These are phyloP conservation scores for Paracamarosporium sp. DNA, from an alignment of 2,329 filamentous ascomycete genomes.

Conservation along the genomic window DNA sequence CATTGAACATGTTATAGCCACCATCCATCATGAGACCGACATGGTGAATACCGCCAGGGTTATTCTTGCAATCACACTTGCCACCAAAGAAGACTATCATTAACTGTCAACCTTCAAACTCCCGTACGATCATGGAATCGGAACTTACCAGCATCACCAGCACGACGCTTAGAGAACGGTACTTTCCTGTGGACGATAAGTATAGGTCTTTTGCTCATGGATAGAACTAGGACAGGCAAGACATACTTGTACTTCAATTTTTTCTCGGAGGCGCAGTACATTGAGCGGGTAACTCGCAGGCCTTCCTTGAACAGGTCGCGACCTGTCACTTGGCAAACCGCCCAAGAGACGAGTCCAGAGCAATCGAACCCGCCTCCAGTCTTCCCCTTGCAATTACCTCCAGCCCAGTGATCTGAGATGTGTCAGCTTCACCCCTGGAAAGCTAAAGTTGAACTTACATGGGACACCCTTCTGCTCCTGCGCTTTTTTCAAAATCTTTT, in stretches of 20 bases:
- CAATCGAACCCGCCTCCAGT: conserved; percentile 30
- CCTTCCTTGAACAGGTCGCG: conserved; percentile 29
- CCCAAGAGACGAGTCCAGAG: conserved; percentile 31
- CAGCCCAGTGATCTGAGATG: conserved; percentile 25
- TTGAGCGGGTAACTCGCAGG: conserved; percentile 26
- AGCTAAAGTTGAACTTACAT: conserved; percentile 11
- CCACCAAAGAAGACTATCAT: conserved; percentile 19
- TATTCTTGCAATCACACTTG: conserved; percentile 24
- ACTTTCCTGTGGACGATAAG: conserved; percentile 21
- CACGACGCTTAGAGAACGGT: conserved; percentile 23
- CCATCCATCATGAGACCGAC: conserved; percentile 30
- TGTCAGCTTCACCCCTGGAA: neutral
- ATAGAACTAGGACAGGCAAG: no score
- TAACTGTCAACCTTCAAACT: neutral
- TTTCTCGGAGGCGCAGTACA: conserved; percentile 28
- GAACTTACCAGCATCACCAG: conserved; percentile 21
- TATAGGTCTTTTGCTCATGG: no score
- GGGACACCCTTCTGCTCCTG: conserved; percentile 24
- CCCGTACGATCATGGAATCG: neutral
- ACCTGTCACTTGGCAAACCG: conserved; percentile 28
- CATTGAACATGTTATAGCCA: conserved; percentile 27
- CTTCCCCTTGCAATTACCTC: conserved; percentile 28
- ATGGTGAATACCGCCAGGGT: conserved; percentile 27
- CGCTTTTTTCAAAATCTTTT: conserved; percentile 27
- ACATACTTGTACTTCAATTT: conserved; percentile 30